Conservation (phyloP, 2,329 filamentous ascomycete species). For the Esteya vermicola region DNA sequence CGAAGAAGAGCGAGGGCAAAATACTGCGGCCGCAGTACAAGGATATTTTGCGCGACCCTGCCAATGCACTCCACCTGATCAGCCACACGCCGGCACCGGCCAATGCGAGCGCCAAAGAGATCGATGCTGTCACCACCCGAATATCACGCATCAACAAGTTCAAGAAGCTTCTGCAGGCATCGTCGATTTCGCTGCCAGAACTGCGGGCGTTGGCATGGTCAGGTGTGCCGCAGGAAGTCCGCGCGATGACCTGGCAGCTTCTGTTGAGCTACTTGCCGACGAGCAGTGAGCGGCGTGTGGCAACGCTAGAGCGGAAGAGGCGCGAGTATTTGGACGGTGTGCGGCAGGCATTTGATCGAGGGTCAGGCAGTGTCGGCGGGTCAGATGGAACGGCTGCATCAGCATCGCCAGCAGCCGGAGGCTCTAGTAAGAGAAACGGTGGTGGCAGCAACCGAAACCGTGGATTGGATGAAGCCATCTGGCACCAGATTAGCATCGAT, state of each 20-base stretch:
- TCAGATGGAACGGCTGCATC: too few relatives aligned
- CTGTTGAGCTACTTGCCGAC: conserved; percentile 90
- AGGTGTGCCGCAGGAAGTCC: conserved; percentile 84
- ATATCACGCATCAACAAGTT: conserved; percentile 97
- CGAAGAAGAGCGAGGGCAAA: conserved; percentile 85
- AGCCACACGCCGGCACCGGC: conserved; percentile 64
- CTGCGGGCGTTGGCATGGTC: conserved; percentile 84
- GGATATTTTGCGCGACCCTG: conserved; percentile 78
- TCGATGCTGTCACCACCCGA: conserved; percentile 72
- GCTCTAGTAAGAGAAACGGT: too few relatives aligned
- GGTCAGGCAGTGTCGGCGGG: neutral
- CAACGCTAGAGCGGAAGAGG: conserved; percentile 81
- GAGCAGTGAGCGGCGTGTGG: conserved; percentile 84
- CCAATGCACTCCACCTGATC: conserved; percentile 89
- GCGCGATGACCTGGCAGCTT: conserved; percentile 98
- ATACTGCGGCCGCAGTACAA: conserved; percentile 96
- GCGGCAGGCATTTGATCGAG: conserved; percentile 47
- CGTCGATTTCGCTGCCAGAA: conserved; percentile 73
- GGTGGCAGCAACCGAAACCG: conserved; percentile 1
- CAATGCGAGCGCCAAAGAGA: conserved; percentile 67
- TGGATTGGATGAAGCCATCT: conserved; percentile 82
- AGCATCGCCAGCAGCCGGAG: too few relatives aligned
- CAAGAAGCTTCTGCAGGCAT: conserved; percentile 86
- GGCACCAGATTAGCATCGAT: conserved; percentile 99
- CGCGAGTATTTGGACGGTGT: conserved; percentile 96